Conservation (phyloP, 371 early-diverging fungal genomes). For the Syncephalastrum sp. region DNA sequence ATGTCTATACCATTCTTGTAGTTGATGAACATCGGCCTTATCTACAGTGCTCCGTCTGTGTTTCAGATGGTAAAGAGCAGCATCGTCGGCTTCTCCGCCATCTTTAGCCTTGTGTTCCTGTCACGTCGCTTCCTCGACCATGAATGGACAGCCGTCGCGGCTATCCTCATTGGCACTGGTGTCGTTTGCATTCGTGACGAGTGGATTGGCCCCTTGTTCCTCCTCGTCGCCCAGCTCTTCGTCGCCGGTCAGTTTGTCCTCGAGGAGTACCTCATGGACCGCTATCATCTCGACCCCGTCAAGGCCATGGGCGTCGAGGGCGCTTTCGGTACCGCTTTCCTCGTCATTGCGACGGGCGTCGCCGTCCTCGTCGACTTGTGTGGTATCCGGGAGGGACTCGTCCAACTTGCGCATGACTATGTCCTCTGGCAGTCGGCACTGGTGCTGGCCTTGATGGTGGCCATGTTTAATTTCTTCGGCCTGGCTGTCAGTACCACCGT, state of each 20-base stretch:
- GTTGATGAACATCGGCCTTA: slow-evolving; percentile 43
- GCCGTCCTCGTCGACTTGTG: slow-evolving; percentile 22
- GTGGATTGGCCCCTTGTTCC: slow-evolving; percentile 32
- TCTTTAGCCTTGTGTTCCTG: slow-evolving; percentile 38
- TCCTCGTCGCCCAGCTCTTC: slow-evolving; percentile 40
- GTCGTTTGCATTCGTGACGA: slow-evolving; percentile 19
- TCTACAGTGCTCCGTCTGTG: slow-evolving; percentile 44
- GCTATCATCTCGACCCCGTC: slow-evolving; percentile 39
- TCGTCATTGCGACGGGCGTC: slow-evolving; percentile 20
- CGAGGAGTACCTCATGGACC: slow-evolving; percentile 49
- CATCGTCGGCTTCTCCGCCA: slow-evolving; percentile 48
- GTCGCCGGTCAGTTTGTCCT: slow-evolving; percentile 43
- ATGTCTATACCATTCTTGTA: slow-evolving; percentile 5
- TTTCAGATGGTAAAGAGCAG: slow-evolving; percentile 49
- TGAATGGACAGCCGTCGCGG: slow-evolving; percentile 35
- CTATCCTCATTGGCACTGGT: slow-evolving; percentile 32
- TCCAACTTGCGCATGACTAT: slow-evolving; percentile 20
- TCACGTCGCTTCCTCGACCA: slow-evolving; percentile 37
- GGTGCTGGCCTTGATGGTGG: slow-evolving; percentile 37
- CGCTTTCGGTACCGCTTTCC: slow-evolving; percentile 32
- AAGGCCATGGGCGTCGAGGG: slow-evolving; percentile 51
- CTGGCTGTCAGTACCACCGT: slow-evolving; percentile 38
- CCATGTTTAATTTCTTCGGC: slow-evolving; percentile 47
- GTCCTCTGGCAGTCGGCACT: slow-evolving; percentile 41
- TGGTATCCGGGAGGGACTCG: slow-evolving; percentile 27